Evolutionary conservation across 129 eudicot species (phyloP).

Genomic region (Deinandra increscens): DNA sequence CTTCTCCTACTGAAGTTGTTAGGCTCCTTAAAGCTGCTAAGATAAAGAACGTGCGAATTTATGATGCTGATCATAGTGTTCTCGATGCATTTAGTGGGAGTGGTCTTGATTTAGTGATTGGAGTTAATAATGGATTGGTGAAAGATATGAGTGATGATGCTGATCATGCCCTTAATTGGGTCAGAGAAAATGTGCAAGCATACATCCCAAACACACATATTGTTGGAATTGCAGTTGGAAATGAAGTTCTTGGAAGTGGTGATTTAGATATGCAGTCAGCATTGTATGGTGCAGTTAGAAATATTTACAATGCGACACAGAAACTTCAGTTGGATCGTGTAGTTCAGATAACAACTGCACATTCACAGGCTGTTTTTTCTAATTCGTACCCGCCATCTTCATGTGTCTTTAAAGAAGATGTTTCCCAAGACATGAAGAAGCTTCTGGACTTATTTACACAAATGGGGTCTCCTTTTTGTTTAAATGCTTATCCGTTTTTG

Average conservation of each 20-base stretch:
- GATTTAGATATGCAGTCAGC: constrained; percentile 55
- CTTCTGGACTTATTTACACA: constrained; percentile 65
- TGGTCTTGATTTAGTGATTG: constrained; percentile 87
- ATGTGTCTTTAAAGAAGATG: constrained; percentile 53
- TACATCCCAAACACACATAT: constrained; percentile 64
- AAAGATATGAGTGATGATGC: constrained; percentile 64
- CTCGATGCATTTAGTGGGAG: constrained; percentile 79
- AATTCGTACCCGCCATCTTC: constrained; percentile 86
- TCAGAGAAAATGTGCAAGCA: constrained; percentile 64
- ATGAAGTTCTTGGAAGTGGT: constrained; percentile 66
- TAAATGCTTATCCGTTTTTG: constrained; percentile 89
- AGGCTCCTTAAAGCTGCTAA: constrained; percentile 68
- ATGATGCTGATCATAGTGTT: constrained; percentile 69
- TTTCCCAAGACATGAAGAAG: constrained; percentile 69
- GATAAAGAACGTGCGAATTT: constrained; percentile 81
- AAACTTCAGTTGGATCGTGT: constrained; percentile 40
- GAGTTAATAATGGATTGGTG: constrained; percentile 64
- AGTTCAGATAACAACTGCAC: constrained; percentile 81
- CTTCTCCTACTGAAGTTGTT: constrained; percentile 83
- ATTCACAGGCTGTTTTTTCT: constrained; percentile 69
- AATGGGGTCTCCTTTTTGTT: constrained; percentile 86
- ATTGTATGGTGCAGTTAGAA: constrained; percentile 62
- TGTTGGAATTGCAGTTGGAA: constrained; percentile 84
- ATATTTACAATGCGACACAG: constrained; percentile 78
- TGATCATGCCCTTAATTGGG: constrained; percentile 84